Evolutionary conservation across 1,284 basidiomycete genomes (phyloP), one percentile per base, ranked within the genome.

Genomic region (Athelia sp.): DNA sequence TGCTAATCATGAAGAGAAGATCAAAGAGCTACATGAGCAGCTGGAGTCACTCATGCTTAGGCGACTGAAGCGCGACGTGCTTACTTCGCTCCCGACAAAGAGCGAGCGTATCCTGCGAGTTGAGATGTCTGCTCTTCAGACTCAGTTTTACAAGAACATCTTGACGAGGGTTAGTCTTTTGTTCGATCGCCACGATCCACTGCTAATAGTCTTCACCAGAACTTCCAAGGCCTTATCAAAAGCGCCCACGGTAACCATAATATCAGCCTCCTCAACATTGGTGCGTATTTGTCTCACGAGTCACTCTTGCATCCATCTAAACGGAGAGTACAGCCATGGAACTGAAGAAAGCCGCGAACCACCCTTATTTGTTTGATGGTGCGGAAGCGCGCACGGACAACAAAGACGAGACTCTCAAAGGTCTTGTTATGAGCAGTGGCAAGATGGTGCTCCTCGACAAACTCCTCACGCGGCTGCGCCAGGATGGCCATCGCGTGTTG

Each of bases 71-170:
- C 88, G 88, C 56, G 97, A 99, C 62, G 97, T 99, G n/a, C 81
- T 98, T 56, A 97, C 95, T 57, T 93, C 91, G 51, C 74, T 99
- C 47, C 97, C 97, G 2, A 95, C 94, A 24, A 99, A 99, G 81
- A 96, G 93, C 63, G 97, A 99, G 71, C 89, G 93, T 45, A 99
- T 99, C 58, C 75, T 99, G 51, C 87, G 97, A 17, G 95, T 99
- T 34, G 97, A 99, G 73, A 97, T 99, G 96, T 92, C 88, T 59
- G 84, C 90, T 48, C 81, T 99, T 66, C 97, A 99, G 70, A 98
- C 94, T 18, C 92, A 95, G 65, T 98, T 96, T 69, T 99, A 99
- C 77, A 98, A 98, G 78, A 98, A 98, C 65, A 99, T 99, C 61
- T 75, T 99, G 57, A 97, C 96, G 23, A 95, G 91, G 82, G 90